Conservation (phyloP, 75 land plant species). For the Pinus albicaulis region DNA sequence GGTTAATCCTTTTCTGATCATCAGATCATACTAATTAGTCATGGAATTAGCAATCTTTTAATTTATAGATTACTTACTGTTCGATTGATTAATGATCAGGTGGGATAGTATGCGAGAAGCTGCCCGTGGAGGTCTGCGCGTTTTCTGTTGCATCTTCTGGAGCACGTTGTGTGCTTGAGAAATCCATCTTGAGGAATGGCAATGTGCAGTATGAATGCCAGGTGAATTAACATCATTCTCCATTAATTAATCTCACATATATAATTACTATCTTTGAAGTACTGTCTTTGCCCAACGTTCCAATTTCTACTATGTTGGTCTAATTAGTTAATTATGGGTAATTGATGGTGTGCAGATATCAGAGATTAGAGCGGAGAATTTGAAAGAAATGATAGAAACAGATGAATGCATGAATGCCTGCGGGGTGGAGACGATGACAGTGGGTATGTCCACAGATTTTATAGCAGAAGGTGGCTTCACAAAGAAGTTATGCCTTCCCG, state of each 20-base stretch:
- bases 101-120: conserved; percentile 29
- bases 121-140: conserved; percentile 45
- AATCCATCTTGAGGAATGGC: conserved; percentile 11
- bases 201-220: conserved; percentile 33
- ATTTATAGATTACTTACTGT: too few relatives aligned
- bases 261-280: background rate
- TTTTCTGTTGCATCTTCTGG: conserved; percentile 60
- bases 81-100: background rate
- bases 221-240: background rate
- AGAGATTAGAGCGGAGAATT: conserved; percentile 35
- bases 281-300: too few relatives aligned
- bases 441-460: conserved; percentile 66
- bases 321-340: too few relatives aligned
- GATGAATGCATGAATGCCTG: conserved; percentile 53
- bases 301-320: too few relatives aligned
- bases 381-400: conserved; percentile 52
- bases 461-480: conserved; percentile 41
- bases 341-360: conserved; percentile 27
- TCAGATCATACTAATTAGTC: too few relatives aligned
- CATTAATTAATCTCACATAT: too few relatives aligned
- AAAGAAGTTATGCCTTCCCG: conserved; percentile 44
- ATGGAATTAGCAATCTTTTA: too few relatives aligned
- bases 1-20: too few relatives aligned
- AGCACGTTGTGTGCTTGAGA: conserved; percentile 61
- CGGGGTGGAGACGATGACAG: conserved; percentile 51